Evolutionary conservation across 2,329 filamentous ascomycete genomes (phyloP), one percentile per base, ranked within the genome.

Genomic region (Diplodia sapinea): DNA sequence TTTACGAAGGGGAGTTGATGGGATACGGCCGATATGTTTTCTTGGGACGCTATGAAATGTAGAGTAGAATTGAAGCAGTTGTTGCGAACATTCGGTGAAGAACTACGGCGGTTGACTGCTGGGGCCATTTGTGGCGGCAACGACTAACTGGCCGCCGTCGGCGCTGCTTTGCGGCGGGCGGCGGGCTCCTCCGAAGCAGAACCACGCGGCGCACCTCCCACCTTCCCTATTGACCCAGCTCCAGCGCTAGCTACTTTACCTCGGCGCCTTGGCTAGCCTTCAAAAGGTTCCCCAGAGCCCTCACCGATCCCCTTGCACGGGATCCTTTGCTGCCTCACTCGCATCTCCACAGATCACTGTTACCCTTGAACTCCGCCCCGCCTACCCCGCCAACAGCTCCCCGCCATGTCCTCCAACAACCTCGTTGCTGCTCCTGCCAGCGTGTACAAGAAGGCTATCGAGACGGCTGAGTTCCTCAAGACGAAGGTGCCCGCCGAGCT

Each of bases 401-500:
- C 26, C 59, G 59, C 59, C 59, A 63, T 63, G 59, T 51, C 59
- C 29, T 50, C 59, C 29, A 29, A 51, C 47, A 33, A 63, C 47
- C 15, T 51, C 47, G 31, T 63, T 8, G 59, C 59, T 20, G 50
- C 26, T 31, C 31, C 47, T n/a, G 43, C 43, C 59, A 31, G 68
- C 52, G 74, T 77, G n/a, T 84, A 79, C 72, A 71, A 78, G 67
- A 78, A 78, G 17, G 83, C 82, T 8, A 78, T 74, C 52, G 85
- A 87, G 71, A 85, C 87, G 1, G 81, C 81, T 65, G 72, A 78
- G 17, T 85, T 83, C 71, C 75, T 89, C 26, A 82, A 79, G 61
- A 74, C 79, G 26, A 78, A 78, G 56, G 74, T 89, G n/a, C 86
- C 86, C 17, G 74, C 76, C 50, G 69, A 74, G 17, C 74, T 88